Percentiles rank a stretch among this genome's conserved stretches.
These are phyloP conservation scores for Ophiocordyceps robertsii DNA, from an alignment of 2,329 filamentous ascomycete genomes.

Conservation along the genomic window DNA sequence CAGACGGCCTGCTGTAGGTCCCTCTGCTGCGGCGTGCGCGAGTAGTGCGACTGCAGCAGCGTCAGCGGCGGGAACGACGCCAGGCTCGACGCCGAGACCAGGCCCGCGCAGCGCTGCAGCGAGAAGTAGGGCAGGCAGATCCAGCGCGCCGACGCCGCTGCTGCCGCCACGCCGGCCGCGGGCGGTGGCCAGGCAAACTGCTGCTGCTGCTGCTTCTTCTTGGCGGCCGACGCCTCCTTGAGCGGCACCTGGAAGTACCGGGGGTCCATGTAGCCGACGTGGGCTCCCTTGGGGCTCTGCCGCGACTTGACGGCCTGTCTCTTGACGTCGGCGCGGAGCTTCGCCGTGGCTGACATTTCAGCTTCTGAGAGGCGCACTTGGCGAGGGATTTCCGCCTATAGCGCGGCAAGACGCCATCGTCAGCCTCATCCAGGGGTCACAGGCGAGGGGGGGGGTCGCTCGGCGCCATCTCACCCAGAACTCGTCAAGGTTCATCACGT, in stretches of 20 bases:
- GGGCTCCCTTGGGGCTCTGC: conserved; percentile 21
- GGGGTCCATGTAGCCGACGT: conserved; percentile 28
- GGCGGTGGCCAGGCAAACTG: too few species aligned
- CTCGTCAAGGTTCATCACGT: conserved; percentile 27
- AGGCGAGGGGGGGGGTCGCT: too few species aligned
- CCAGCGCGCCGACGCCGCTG: conserved; percentile 19
- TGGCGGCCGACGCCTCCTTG: conserved; percentile 2
- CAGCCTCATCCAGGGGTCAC: too few species aligned
- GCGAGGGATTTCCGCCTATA: conserved; percentile 20
- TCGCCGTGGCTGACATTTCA: conserved; percentile 20
- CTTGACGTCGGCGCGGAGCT: conserved; percentile 23
- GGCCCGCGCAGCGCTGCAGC: conserved; percentile 27
- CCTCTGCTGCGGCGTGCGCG: conserved; percentile 21
- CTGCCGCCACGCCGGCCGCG: not conserved
- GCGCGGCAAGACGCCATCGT: conserved; percentile 2
- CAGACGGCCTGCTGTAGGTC: conserved; percentile 34
- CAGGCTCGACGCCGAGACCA: conserved; percentile 15
- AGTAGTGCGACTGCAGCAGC: conserved; percentile 28
- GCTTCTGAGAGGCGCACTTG: conserved; percentile 17
- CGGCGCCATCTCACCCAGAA: conserved; percentile 23
- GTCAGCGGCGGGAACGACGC: conserved; percentile 27
- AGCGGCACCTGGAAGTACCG: conserved; percentile 22
- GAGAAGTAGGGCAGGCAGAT: conserved; percentile 34
- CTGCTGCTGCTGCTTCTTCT: conserved; percentile 7
- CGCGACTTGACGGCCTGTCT: conserved; percentile 21